phyloP scores from a whole-genome alignment of 768 basidiomycete genomes.

The Leccinum subgranulosum region DNA sequence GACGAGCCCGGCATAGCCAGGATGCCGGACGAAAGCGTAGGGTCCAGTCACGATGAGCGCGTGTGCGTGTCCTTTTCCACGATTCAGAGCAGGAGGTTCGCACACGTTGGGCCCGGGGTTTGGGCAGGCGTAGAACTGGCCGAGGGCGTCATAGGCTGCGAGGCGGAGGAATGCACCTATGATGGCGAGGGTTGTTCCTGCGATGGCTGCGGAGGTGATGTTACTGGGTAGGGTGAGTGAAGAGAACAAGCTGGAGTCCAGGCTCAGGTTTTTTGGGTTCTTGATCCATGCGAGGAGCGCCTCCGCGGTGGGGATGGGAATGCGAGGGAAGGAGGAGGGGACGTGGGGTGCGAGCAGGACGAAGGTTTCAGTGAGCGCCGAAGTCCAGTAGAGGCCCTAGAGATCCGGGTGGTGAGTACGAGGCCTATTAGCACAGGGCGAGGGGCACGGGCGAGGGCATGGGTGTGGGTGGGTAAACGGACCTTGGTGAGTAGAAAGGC shows the following conservation, averaged over 20 bases:
- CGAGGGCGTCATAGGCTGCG: slow-evolving; percentile 26
- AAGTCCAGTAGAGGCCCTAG: slow-evolving; percentile 18
- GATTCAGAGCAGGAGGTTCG: neutral
- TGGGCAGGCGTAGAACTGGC: slow-evolving; percentile 21
- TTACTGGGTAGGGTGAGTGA: neutral
- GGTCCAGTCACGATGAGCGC: slow-evolving; percentile 29
- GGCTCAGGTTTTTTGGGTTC: neutral
- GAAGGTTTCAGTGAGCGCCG: slow-evolving; percentile 7
- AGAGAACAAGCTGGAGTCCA: neutral
- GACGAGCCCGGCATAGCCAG: slow-evolving; percentile 34
- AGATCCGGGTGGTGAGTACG: neutral
- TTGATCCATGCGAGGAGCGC: slow-evolving; percentile 1
- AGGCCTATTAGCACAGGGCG: neutral
- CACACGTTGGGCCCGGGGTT: slow-evolving; percentile 6
- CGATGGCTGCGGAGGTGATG: slow-evolving; percentile 12
- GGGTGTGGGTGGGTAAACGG: neutral
- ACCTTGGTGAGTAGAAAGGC: slow-evolving; percentile 15
- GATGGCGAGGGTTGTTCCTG: slow-evolving; percentile 38
- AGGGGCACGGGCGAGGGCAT: no score
- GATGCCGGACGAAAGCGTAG: slow-evolving; percentile 29
- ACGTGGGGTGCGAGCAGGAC: slow-evolving; percentile 10
- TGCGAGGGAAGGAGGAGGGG: neutral
- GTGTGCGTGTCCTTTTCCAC: slow-evolving; percentile 7
- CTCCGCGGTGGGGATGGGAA: neutral
- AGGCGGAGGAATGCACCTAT: slow-evolving; percentile 42